phyloP scores from a whole-genome alignment of 2,329 filamentous ascomycete genomes.

The Fusarium duplospermum region DNA sequence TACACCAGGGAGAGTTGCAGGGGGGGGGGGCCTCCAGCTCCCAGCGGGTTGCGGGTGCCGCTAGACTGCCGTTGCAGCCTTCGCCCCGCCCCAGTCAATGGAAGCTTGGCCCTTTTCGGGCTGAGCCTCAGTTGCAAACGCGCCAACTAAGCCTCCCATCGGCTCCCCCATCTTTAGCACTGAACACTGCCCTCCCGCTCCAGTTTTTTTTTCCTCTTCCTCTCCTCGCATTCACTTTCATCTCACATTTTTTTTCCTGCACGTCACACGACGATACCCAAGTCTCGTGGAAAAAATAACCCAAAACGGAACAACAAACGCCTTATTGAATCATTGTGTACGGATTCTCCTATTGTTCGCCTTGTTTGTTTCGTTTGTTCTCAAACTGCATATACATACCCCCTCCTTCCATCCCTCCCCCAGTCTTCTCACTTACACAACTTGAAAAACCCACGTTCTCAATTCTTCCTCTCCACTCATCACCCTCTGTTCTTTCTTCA shows the following conservation, averaged over 20 bases:
- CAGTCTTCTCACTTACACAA: slow-evolving; percentile 30
- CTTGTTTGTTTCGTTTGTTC: slow-evolving; percentile 7
- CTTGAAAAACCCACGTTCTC: slow-evolving; percentile 6
- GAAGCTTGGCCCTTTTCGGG: neutral
- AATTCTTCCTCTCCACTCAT: neutral
- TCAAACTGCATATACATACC: neutral
- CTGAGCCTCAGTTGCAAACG: slow-evolving; percentile 12
- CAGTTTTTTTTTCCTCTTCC: slow-evolving; percentile 31
- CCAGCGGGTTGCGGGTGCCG: neutral
- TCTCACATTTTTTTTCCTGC: slow-evolving; percentile 6
- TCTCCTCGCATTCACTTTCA: slow-evolving; percentile 10
- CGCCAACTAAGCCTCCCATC: slow-evolving; percentile 23
- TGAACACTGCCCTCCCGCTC: slow-evolving; percentile 29
- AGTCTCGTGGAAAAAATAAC: neutral
- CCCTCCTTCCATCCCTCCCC: neutral
- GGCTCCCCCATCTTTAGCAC: neutral
- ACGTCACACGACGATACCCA: slow-evolving; percentile 8
- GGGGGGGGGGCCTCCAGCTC: slow-evolving; percentile 21
- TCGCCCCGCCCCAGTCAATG: neutral
- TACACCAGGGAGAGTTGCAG: slow-evolving; percentile 18
- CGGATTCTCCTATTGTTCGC: slow-evolving; percentile 2
- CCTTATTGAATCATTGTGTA: slow-evolving; percentile 13
- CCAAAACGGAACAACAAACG: neutral
- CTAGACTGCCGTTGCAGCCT: slow-evolving; percentile 2
- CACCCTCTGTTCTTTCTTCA: neutral